These are phyloP conservation scores for Meyerozyma athensensis DNA, from an alignment of 1,139 yeast species.

Conservation along the genomic window DNA sequence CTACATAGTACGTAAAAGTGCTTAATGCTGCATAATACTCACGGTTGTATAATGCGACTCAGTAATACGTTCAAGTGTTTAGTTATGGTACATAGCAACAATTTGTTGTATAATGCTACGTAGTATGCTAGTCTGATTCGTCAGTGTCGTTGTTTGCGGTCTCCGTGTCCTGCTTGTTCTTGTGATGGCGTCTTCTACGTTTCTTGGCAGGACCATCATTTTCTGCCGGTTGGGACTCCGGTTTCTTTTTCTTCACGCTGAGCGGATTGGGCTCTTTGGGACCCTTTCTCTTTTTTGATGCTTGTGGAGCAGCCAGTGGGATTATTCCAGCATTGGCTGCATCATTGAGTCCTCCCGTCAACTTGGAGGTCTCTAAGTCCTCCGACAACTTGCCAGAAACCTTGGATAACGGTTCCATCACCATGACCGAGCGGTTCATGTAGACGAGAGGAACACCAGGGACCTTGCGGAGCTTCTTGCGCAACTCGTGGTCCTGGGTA, in stretches of 20 bases:
- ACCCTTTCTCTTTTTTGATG: slow-evolving; percentile 53
- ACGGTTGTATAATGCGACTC: no score
- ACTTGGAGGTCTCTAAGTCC: slow-evolving; percentile 57
- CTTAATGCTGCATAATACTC: neutral
- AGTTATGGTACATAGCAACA: no score
- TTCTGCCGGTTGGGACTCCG: slow-evolving; percentile 9
- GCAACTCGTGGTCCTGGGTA: slow-evolving; percentile 66
- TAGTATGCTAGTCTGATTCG: neutral
- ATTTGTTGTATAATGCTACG: no score
- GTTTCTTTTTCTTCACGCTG: slow-evolving; percentile 69
- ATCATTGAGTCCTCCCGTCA: slow-evolving; percentile 73
- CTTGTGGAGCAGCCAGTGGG: slow-evolving; percentile 15
- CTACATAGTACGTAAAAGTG: neutral
- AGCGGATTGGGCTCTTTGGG: slow-evolving; percentile 80
- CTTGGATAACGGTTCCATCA: slow-evolving; percentile 87
- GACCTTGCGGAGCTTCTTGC: slow-evolving; percentile 62
- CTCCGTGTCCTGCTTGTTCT: neutral
- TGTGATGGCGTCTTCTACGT: slow-evolving; percentile 2
- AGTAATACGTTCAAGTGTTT: no score
- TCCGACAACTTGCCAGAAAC: slow-evolving; percentile 58
- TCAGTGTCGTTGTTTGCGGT: neutral
- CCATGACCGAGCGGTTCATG: slow-evolving; percentile 88
- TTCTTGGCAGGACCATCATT: slow-evolving; percentile 3
- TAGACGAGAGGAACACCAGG: slow-evolving; percentile 91
- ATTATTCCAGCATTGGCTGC: slow-evolving; percentile 33